Conservation (phyloP, 202 grass and related monocot species). For the Panicum virgatum region DNA sequence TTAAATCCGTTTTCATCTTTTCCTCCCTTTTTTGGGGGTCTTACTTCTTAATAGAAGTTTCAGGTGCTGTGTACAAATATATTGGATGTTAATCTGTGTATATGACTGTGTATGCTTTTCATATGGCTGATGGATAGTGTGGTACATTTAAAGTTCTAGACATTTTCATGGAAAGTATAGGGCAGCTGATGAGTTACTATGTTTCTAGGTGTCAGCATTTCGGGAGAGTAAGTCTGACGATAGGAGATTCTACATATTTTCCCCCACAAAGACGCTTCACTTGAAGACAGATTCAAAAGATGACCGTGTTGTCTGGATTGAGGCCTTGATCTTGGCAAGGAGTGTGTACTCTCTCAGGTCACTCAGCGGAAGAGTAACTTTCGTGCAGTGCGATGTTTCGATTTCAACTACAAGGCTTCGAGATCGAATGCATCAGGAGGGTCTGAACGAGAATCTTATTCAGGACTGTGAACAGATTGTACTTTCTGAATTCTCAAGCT, state of each 20-base stretch:
- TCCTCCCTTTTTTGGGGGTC: neutral
- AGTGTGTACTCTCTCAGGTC: constrained; percentile 68
- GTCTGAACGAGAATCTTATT: constrained; percentile 61
- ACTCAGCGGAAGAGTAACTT: constrained; percentile 59
- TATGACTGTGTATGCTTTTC: constrained; percentile 20
- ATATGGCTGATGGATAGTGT: neutral
- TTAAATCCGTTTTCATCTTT: constrained; percentile 4
- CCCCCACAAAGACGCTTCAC: constrained; percentile 78
- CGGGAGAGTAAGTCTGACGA: constrained; percentile 75
- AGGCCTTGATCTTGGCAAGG: constrained; percentile 72
- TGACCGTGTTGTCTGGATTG: constrained; percentile 78
- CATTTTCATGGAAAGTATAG: constrained; percentile 9
- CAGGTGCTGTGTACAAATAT: neutral
- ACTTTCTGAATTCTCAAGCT: constrained; percentile 71
- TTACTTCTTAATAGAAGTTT: constrained; percentile 2
- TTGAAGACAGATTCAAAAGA: constrained; percentile 64
- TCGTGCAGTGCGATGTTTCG: constrained; percentile 55
- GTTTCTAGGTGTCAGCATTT: constrained; percentile 68
- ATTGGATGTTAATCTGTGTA: neutral
- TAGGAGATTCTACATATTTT: constrained; percentile 90
- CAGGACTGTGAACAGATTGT: constrained; percentile 82
- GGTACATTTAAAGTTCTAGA: neutral
- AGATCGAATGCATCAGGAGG: constrained; percentile 61
- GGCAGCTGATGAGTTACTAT: constrained; percentile 29
- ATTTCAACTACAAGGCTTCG: constrained; percentile 70